Conservation (phyloP, 2,329 filamentous ascomycete genomes). For the Cladosporium sp. region DNA sequence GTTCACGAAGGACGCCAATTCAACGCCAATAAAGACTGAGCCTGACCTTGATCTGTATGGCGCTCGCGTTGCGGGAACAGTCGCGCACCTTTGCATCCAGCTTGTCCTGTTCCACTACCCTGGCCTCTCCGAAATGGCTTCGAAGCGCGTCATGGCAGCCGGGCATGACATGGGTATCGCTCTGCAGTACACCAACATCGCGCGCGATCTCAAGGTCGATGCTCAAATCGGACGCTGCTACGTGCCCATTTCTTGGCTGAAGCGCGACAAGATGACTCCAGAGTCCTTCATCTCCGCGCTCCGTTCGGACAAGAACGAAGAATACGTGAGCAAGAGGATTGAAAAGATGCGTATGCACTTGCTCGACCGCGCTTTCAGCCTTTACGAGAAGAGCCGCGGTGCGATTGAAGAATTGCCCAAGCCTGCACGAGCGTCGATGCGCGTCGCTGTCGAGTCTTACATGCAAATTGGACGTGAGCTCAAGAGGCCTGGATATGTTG, state of each 20-base stretch:
- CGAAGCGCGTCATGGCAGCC: conserved; percentile 49
- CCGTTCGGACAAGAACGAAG: conserved; percentile 16
- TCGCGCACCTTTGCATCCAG: conserved; percentile 64
- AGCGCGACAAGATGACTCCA: conserved; percentile 52
- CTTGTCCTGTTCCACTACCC: conserved; percentile 59
- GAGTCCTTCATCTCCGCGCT: conserved; percentile 48
- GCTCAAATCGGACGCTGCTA: conserved; percentile 64
- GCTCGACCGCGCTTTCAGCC: conserved; percentile 56
- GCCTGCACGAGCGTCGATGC: conserved; percentile 59
- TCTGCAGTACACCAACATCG: conserved; percentile 74
- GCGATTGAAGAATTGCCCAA: conserved; percentile 59
- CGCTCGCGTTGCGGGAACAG: conserved; percentile 66
- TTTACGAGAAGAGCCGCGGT: conserved; percentile 53
- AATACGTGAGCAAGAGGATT: conserved; percentile 45
- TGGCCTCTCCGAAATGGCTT: conserved; percentile 27
- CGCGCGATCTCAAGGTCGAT: conserved; percentile 67
- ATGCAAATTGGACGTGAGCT: conserved; percentile 70
- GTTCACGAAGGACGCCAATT: conserved; percentile 39
- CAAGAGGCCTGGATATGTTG: conserved; percentile 40
- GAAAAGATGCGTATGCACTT: conserved; percentile 51
- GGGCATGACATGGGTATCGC: conserved; percentile 67
- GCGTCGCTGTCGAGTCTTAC: conserved; percentile 69
- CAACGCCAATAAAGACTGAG: conserved; percentile 54
- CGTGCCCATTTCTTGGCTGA: conserved; percentile 61
- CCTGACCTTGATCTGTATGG: conserved; percentile 60